Evolutionary conservation across 116 monocot species (phyloP).

Genomic region (Iris pallida): DNA sequence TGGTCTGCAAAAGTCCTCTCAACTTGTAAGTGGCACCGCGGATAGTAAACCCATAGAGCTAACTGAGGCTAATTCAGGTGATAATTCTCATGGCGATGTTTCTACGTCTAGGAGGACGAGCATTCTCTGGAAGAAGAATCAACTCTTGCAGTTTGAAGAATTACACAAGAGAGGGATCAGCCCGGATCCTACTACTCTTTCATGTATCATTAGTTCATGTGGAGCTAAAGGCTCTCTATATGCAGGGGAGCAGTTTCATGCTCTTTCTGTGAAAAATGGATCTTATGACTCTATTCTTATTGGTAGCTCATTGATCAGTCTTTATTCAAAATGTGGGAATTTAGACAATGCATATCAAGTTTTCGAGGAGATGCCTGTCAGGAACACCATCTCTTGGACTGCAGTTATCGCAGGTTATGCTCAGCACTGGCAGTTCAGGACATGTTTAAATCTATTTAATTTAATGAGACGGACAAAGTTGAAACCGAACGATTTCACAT

Average conservation of each 20-base stretch:
- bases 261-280: slow-evolving; percentile 24
- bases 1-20: slow-evolving; percentile 3
- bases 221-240: slow-evolving; percentile 11
- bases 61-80: neutral
- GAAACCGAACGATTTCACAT: slow-evolving; percentile 54
- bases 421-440: slow-evolving; percentile 25
- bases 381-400: slow-evolving; percentile 40
- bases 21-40: neutral
- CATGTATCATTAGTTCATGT: slow-evolving; percentile 23
- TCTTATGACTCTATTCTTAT: slow-evolving; percentile 9
- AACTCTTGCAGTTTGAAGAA: slow-evolving; percentile 15
- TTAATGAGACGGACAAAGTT: slow-evolving; percentile 19
- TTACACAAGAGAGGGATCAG: slow-evolving; percentile 22
- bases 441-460: slow-evolving; percentile 27
- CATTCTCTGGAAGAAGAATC: slow-evolving; percentile 16
- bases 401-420: slow-evolving; percentile 40
- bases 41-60: neutral
- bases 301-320: slow-evolving; percentile 40
- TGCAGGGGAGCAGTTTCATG: slow-evolving; percentile 35
- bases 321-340: slow-evolving; percentile 32
- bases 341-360: slow-evolving; percentile 22
- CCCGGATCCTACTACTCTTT: slow-evolving; percentile 11
- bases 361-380: slow-evolving; percentile 29
- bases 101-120: neutral
- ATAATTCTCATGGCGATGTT: neutral